Evolutionary conservation across 768 basidiomycete genomes (phyloP), one percentile per base, ranked within the genome.

Genomic region (Leccinum uliginosum): DNA sequence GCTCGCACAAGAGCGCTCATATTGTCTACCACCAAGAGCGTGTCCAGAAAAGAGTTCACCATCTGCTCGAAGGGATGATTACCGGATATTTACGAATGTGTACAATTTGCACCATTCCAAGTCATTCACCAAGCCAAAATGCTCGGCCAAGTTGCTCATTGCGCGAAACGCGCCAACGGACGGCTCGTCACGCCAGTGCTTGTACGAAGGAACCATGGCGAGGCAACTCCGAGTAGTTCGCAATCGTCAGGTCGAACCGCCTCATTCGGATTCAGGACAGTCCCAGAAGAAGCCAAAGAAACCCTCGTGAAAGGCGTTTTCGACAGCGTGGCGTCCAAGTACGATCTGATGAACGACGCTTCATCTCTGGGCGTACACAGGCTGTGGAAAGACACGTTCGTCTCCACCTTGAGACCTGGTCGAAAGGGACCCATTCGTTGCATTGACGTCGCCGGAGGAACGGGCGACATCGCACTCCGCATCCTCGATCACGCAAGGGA

Each of bases 331-430:
- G 94, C 97, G 44, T 88, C 91, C 34, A 88, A 83, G 46, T 99
- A 99, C 74, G 97, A 98, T 73, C 72, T 98, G 43, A 97, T 99
- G 96, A 99, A 99, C 78, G 97, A 98, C 69, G 92, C 94, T n/a
- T 91, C 94, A 72, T 98, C 97, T 3, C 74, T 98, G 59, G 97
- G 97, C 34, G 87, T 98, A 10, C 97, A 98, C 69, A 82, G 97
- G 53, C 76, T 99, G 23, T 99, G 97, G 97, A 99, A 98, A 74
- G 94, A 98, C 71, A 79, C 85, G 17, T 91, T 91, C 67, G 86
- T 98, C 26, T 80, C 84, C 1, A 74, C 79, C 0, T 73, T 98
- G 58, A 81, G 83, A 61, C 94, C 91, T 4, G 91, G 92, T 38
- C 82, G 82, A 53, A 84, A 81, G 58, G 88, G 88, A 1, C 83